Evolutionary conservation across 2,329 filamentous ascomycete genomes (phyloP).

Genomic region (Aureobasidium sp.): DNA sequence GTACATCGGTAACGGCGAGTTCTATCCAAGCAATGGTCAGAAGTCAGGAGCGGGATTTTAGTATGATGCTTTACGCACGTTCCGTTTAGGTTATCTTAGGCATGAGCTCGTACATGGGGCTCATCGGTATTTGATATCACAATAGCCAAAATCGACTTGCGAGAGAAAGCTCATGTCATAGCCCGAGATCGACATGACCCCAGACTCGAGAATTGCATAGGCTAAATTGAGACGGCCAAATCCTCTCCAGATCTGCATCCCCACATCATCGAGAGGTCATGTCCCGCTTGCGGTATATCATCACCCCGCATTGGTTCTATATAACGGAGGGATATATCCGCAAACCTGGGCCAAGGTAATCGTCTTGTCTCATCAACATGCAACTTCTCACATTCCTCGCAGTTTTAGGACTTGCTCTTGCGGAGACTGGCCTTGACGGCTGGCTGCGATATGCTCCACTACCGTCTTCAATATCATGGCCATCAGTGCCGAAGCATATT

Average conservation of each 20-base stretch:
- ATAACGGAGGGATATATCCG: not conserved
- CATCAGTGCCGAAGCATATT: conserved; percentile 41
- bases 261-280: not conserved
- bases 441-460: conserved; percentile 59
- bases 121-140: not conserved
- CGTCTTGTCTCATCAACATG: not conserved
- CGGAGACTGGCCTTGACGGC: conserved; percentile 52
- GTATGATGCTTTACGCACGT: not conserved
- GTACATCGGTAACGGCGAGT: conserved; percentile 6
- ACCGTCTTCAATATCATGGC: conserved; percentile 29
- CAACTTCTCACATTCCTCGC: not conserved
- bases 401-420: conserved; percentile 30
- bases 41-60: not conserved
- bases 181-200: not conserved
- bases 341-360: not conserved
- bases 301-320: not conserved
- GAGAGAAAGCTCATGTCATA: not conserved
- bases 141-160: not conserved
- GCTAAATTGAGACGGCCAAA: not conserved
- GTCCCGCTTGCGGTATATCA: not conserved
- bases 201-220: not conserved
- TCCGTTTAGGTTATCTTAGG: too few species aligned
- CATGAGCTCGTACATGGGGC: not conserved
- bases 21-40: conserved; percentile 10
- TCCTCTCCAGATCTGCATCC: not conserved